phyloP scores from a whole-genome alignment of 257 asterid species.

The Echites panduratus region DNA sequence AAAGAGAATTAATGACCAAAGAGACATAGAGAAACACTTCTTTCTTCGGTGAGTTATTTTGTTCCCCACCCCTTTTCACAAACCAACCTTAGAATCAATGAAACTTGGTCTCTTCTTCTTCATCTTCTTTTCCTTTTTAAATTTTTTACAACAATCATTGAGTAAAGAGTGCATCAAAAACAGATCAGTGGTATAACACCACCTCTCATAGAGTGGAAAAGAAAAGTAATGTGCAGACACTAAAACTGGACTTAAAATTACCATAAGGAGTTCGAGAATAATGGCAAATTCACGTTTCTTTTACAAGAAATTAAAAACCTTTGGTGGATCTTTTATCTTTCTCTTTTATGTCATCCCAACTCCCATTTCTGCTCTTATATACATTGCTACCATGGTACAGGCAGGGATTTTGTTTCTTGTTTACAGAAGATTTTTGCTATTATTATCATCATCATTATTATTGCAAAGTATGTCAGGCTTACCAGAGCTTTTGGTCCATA shows the following conservation, averaged over 20 bases:
- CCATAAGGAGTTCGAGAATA: not conserved
- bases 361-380: no score
- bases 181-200: no score
- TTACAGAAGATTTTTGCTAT: not conserved
- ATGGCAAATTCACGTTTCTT: not conserved
- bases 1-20: no score
- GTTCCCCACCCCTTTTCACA: not conserved
- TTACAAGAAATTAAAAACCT: not conserved
- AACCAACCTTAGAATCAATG: not conserved
- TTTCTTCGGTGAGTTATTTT: not conserved
- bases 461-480: constrained; percentile 20
- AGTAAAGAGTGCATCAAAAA: no score
- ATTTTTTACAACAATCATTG: no score
- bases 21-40: not conserved
- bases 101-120: not conserved
- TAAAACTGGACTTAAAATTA: not conserved
- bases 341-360: not conserved
- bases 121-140: no score
- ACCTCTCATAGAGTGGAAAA: not conserved
- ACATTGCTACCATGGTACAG: no score
- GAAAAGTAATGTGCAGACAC: not conserved
- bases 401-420: not conserved
- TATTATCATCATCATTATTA: not conserved
- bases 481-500: constrained; percentile 50
- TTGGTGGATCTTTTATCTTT: not conserved